Evolutionary conservation across 495 filamentous ascomycete genomes (phyloP).

Genomic region (Mycothermus thermophilus): DNA sequence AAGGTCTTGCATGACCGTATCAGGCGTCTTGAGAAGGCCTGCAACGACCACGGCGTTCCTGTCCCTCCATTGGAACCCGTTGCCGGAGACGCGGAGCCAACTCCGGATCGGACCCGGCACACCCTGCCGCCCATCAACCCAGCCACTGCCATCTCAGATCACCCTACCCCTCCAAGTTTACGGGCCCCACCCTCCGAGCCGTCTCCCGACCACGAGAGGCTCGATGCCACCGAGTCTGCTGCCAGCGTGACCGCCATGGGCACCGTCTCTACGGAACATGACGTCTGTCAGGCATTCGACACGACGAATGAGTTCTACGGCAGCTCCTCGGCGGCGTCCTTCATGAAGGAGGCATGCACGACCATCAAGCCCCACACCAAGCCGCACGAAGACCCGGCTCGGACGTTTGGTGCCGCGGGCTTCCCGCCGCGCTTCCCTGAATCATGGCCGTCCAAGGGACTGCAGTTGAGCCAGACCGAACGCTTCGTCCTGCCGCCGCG

Average conservation of each 20-base stretch:
- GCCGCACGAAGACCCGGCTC: neutral
- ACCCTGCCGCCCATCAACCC: neutral
- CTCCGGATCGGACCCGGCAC: neutral
- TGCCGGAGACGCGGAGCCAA: neutral
- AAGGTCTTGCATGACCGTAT: slow-evolving; percentile 26
- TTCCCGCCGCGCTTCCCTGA: neutral
- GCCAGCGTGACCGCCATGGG: slow-evolving; percentile 28
- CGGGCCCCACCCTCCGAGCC: neutral
- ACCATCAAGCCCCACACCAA: slow-evolving; percentile 10
- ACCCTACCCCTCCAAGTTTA: neutral
- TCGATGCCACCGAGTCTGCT: slow-evolving; percentile 10
- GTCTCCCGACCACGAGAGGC: neutral
- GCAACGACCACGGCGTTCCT: slow-evolving; percentile 19
- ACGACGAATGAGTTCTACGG: slow-evolving; percentile 27
- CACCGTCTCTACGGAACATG: slow-evolving; percentile 13
- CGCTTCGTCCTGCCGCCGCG: slow-evolving; percentile 26
- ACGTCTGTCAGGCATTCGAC: slow-evolving; percentile 15
- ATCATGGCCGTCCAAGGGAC: neutral
- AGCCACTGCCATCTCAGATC: neutral
- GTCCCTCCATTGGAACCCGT: slow-evolving; percentile 9
- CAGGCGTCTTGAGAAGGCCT: slow-evolving; percentile 24
- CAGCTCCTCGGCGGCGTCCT: slow-evolving; percentile 29
- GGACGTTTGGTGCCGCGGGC: too few relatives aligned
- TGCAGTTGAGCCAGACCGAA: slow-evolving; percentile 5
- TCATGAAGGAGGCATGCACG: slow-evolving; percentile 28